Conservation (phyloP, 1,284 basidiomycete genomes). For the Laetiporus sulphureus region DNA sequence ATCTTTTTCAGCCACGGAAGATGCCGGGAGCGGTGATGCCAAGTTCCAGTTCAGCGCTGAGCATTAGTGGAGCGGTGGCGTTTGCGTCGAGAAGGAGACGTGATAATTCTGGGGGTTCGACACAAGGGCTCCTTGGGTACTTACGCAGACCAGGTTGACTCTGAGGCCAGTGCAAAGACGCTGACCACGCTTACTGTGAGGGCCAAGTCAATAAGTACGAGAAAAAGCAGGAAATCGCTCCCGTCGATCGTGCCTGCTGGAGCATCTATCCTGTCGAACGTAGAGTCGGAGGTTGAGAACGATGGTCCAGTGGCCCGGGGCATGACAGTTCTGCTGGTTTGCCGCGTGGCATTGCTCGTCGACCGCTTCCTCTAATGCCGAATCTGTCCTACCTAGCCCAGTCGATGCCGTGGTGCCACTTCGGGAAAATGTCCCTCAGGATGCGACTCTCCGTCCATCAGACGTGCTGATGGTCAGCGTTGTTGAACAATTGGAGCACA, state of each 20-base stretch:
- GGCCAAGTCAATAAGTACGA: conserved; percentile 28
- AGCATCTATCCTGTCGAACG: conserved; percentile 14
- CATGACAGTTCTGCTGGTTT: conserved; percentile 23
- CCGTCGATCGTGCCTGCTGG: conserved; percentile 32
- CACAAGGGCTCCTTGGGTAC: conserved; percentile 37
- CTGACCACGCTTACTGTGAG: conserved; percentile 14
- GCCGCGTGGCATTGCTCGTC: conserved; percentile 45
- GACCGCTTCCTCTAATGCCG: conserved; percentile 30
- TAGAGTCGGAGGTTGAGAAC: conserved; percentile 13
- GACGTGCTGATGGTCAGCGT: conserved; percentile 23
- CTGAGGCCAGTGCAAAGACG: conserved; percentile 7
- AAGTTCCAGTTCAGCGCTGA: conserved; percentile 25
- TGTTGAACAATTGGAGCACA: conserved; percentile 26
- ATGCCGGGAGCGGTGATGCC: conserved; percentile 18
- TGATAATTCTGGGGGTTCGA: conserved; percentile 58
- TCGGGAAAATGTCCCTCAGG: conserved; percentile 16
- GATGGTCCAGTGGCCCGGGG: conserved; percentile 11
- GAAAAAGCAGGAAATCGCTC: conserved; percentile 34
- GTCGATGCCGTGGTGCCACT: conserved; percentile 20
- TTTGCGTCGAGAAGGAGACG: conserved; percentile 51
- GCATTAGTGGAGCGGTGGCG: conserved; percentile 44
- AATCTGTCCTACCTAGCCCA: conserved; percentile 32
- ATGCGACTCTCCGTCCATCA: conserved; percentile 20
- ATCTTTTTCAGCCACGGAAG: conserved; percentile 53
- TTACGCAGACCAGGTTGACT: conserved; percentile 10